Conservation (phyloP, 2,329 filamentous ascomycete genomes). For the Fusarium brachygibbosum region DNA sequence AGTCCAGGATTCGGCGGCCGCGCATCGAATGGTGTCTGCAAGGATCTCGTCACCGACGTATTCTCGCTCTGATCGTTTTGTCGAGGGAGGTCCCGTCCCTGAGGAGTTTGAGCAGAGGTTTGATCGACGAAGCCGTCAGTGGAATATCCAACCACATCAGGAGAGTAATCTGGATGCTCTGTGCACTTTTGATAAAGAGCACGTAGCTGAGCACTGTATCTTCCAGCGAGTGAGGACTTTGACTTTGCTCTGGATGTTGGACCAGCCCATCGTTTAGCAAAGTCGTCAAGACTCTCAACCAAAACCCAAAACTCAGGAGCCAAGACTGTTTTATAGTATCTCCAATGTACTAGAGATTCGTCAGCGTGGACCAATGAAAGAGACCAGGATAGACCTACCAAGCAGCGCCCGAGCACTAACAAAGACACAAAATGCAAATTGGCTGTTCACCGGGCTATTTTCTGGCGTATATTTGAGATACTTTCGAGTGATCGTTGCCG, state of each 20-base stretch:
- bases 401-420: conserved; percentile 60
- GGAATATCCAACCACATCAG: conserved; percentile 35
- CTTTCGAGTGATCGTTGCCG: conserved; percentile 60
- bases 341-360: conserved; percentile 29
- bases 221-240: conserved; percentile 11
- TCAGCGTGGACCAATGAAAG: fast-evolving
- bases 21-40: neutral
- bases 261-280: conserved; percentile 50
- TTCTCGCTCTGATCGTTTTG: neutral
- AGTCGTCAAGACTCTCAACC: conserved; percentile 49
- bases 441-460: conserved; percentile 43
- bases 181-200: conserved; percentile 19
- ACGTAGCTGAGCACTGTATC: conserved; percentile 24
- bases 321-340: conserved; percentile 36
- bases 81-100: fast-evolving
- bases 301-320: conserved; percentile 49
- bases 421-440: conserved; percentile 63
- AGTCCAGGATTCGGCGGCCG: neutral
- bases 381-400: neutral
- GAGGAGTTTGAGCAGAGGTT: fast-evolving
- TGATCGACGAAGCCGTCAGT: conserved; percentile 15
- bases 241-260: neutral
- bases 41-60: fast-evolving
- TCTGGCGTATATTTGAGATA: conserved; percentile 57
- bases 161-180: conserved; percentile 6